Percentiles rank a stretch among this genome's conserved stretches.
phyloP scores from a whole-genome alignment of 805 yeast genomes.

The Kodamaea laetipori region DNA sequence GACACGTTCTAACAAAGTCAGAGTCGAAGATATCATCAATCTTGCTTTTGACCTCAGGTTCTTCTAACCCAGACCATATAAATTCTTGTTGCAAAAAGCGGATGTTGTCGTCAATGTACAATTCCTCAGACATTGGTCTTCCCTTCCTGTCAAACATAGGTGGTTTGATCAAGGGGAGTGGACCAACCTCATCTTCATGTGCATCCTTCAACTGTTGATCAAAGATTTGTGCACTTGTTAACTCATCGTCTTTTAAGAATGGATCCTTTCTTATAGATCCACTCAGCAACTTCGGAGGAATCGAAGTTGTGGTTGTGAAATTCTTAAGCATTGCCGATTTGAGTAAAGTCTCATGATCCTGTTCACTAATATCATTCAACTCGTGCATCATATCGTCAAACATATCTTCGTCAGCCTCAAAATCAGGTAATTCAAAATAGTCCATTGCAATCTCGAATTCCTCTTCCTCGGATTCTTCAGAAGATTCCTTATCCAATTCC shows the following conservation, averaged over 20 bases:
- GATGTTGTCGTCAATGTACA: constrained; percentile 35
- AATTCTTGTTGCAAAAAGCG: constrained; percentile 30
- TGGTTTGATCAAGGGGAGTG: constrained; percentile 2
- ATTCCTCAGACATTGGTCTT: constrained; percentile 24
- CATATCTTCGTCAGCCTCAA: constrained; percentile 30
- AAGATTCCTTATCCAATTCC: background rate
- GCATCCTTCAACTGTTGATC: constrained; percentile 40
- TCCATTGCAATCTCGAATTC: constrained; percentile 8
- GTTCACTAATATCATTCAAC: constrained; percentile 23
- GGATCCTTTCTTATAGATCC: constrained; percentile 19
- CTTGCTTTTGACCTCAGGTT: constrained; percentile 8
- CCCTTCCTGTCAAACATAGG: constrained; percentile 1
- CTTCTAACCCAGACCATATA: constrained; percentile 22
- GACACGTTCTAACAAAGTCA: constrained; percentile 9
- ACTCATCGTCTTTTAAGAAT: constrained; percentile 45
- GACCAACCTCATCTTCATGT: constrained; percentile 12
- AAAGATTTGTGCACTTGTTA: constrained; percentile 41
- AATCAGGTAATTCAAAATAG: constrained; percentile 23
- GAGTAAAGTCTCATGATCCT: constrained; percentile 1
- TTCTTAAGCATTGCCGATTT: background rate
- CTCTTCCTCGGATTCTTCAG: background rate
- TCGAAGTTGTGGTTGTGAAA: background rate
- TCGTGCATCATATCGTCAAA: constrained; percentile 32
- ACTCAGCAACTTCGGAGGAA: constrained; percentile 3
- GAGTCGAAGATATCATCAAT: constrained; percentile 6